Evolutionary conservation across 805 yeast genomes (phyloP).

Genomic region (Candida lessepsii): DNA sequence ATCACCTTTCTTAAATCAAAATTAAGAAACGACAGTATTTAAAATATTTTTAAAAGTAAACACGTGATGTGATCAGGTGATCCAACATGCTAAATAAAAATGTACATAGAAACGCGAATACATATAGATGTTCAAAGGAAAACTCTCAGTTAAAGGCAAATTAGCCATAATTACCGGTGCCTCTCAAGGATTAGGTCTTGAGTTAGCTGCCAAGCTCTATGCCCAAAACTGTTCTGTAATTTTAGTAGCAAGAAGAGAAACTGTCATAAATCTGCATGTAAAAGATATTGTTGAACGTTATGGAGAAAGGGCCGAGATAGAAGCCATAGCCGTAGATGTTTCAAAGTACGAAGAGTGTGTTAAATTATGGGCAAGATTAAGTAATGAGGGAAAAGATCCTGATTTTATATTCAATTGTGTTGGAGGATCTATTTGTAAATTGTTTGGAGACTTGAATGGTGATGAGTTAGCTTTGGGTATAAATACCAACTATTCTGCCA

Average conservation of each 20-base stretch:
- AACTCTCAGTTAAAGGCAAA: slow-evolving; percentile 41
- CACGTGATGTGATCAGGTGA: no score
- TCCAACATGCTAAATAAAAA: no score
- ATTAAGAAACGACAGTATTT: no score
- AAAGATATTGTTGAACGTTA: slow-evolving; percentile 34
- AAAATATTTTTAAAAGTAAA: no score
- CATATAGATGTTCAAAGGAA: slow-evolving; percentile 2
- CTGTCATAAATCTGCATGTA: slow-evolving; percentile 53
- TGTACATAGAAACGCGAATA: slow-evolving; percentile 7
- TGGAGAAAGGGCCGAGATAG: slow-evolving; percentile 18
- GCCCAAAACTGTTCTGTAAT: slow-evolving; percentile 60
- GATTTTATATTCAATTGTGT: slow-evolving; percentile 85
- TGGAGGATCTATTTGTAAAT: slow-evolving; percentile 77
- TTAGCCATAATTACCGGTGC: slow-evolving; percentile 85
- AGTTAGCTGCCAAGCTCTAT: slow-evolving; percentile 61
- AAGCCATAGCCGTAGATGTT: slow-evolving; percentile 63
- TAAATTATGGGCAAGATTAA: slow-evolving; percentile 39
- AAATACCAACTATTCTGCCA: slow-evolving; percentile 67
- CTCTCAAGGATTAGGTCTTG: slow-evolving; percentile 90
- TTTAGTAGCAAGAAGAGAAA: slow-evolving; percentile 73
- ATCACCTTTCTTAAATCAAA: slow-evolving; percentile 31
- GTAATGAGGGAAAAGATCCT: slow-evolving; percentile 42
- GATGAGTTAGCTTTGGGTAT: slow-evolving; percentile 62
- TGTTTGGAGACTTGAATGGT: slow-evolving; percentile 65
- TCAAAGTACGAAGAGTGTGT: slow-evolving; percentile 52